Base-by-base conservation (phyloP, 176 grass and related monocot species). In the Triticum monococcum region DNA sequence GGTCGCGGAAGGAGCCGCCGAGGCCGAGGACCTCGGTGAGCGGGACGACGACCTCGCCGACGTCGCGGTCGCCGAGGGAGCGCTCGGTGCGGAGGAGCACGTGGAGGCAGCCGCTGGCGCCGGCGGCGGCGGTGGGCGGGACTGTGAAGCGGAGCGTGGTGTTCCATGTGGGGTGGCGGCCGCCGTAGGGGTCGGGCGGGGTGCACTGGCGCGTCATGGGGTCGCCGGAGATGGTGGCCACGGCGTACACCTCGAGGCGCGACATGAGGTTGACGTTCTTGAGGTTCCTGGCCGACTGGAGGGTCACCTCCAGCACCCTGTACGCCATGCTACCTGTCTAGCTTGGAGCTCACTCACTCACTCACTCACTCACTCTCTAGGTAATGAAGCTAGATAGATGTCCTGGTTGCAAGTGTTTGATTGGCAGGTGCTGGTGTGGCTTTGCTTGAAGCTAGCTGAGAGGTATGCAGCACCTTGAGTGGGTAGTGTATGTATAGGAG, bases 191-290 rank as follows among this genome's bases (percentile, higher is more conserved):
- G 80, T 98, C 89, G 1, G 91, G 68, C 12, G 67, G 85, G 12
- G 95, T 95, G 86, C 86, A 88, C 81, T 95, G 91, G 9, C 60
- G 75, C 23, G 82, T 86, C 1, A 85, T 80, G 0, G 72, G 76
- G 48, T 95, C 83, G 56, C 82, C 85, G 7, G 92, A 88, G 83
- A 97, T 67, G 64, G 67, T 93, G 61, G 38, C 86, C 22, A 94
- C 90, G 0, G 88, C 95, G 87, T 95, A 97, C 54, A 92, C 92
- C 25, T 92, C 75, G 81, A 97, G 90, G 68, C 90, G 89, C 25
- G 84, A 75, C 81, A 97, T 72, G 48, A 91, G 32, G 89, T 89
- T 93, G 5, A 97, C 95, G 20, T 86, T 94, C 83, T 94, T 97
- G 12, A 97, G 88, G 12, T 89, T 89, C 17, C 79, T 81, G 4